Base-by-base conservation (phyloP, 1,139 yeast genomes). In the Yamadazyma oceani region DNA sequence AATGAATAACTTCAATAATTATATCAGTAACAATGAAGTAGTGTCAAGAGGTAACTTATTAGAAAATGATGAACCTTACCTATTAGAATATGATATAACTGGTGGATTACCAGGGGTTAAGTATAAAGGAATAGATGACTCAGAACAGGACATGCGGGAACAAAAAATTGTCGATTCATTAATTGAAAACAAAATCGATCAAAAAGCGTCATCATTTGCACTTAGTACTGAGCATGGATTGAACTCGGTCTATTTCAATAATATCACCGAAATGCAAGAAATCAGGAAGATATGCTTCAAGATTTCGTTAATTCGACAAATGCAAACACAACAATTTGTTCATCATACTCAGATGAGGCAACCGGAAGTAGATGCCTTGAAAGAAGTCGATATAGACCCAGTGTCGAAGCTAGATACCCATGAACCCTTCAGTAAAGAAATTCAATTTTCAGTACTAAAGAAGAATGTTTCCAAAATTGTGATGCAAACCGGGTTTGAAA, bases 401-500 rank as follows among this genome's bases (percentile, higher is more conserved):
- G 74, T 85, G 17, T 85, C 96, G 1, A 80, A 85, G 44, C 66
- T 90, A 21, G 79, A 81, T 1, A 73, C 82, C 44, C 88, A 88
- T 41, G 87, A 82, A 44, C 62, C 69, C 9, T 66, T 72, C 54
- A 73, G 75, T 39, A 71, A 68, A 17, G 78, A 74, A 2, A 71
- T 88, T 10, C 85, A 88, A 19, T 78, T 74, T 51, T 70, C 80
- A 2, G 81, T 86, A 0, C 62, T 94, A 62, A 73, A 80, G 46
- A 79, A 86, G 47, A 78, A 82, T 33, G 77, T 87, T 1, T 78
- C 90, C 12, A 88, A 89, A 44, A 67, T 94, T 17, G 81, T 88
- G 1, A 92, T 92, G 97, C 86, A 88, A 39, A 83, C 86, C 25
- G 99, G 99, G 0, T 94, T 87, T 65, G 97, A 94, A 62, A 71